Evolutionary conservation across 192 early-diverging fungal species (phyloP), one percentile per base, ranked within the genome.

Genomic region (Pecoramyces ruminantium): DNA sequence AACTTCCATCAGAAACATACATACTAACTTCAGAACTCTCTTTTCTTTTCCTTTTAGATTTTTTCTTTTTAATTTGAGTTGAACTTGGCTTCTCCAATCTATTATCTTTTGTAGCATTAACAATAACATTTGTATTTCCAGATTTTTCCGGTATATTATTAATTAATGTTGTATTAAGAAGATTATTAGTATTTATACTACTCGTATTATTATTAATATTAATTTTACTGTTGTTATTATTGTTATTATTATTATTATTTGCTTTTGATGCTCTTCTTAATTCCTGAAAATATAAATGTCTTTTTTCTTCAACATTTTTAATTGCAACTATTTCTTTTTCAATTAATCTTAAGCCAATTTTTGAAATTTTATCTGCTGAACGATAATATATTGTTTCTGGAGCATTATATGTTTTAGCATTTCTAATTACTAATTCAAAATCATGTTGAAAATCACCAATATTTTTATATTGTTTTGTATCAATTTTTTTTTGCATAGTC

Each of bases 361-460:
- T 85, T 81, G 87, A 88, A 11, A 98, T 81, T 78, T 91, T 93
- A n/a, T 94, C 94, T 0, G 96, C 95, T 30, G 87, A 88, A 81
- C 89, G 92, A 82, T 91, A 94, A 42, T 95, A 97, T 13, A 94
- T 86, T 0, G 94, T 95, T 13, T 92, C 91, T 9, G 89, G 92
- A 29, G 92, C 86, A 80, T 98, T 98, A 85, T 95, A 98, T 29
- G 90, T 89, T 80, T 92, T 92, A 16, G 92, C 92, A 82, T 98
- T 98, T 30, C 84, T 87, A 77, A 92, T 90, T 13, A 98, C 93
- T 28, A 95, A 85, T 30, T 87, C 81, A 80, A 98, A 92, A 81
- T 98, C 96, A 9, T 81, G 79, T 80, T 91, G 83, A 85, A 98
- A 96, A 29, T 92, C 88, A 38, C 87, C 89, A 30, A 93, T 91